Conservation (phyloP, 176 grass and related monocot genomes). For the Oryza punctata region DNA sequence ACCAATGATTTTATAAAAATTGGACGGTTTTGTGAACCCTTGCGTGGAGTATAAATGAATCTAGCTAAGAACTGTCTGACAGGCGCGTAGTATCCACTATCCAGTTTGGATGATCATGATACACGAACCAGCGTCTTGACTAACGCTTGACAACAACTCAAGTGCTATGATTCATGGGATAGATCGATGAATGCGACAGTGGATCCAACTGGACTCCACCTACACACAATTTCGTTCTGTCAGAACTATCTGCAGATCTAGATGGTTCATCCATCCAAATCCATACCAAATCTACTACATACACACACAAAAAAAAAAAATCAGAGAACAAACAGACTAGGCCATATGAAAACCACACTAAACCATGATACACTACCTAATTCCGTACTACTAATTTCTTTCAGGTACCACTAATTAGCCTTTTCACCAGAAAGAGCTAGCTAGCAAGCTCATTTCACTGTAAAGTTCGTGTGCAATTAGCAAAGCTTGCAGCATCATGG, state of each 20-base stretch:
- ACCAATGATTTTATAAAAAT: no score
- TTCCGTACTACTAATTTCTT: neutral
- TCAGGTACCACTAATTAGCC: neutral
- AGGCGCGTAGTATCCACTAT: neutral
- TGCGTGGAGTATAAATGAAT: no score
- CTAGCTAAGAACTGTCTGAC: no score
- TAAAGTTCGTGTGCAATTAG: neutral
- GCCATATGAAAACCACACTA: neutral
- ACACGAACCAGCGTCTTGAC: neutral
- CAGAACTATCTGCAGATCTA: neutral
- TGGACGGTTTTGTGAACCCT: no score
- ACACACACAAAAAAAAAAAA: neutral
- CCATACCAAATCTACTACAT: neutral
- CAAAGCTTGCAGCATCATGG: neutral
- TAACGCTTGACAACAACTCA: neutral
- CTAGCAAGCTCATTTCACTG: neutral
- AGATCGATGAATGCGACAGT: neutral
- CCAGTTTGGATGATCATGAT: neutral
- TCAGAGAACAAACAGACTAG: neutral
- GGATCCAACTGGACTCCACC: neutral
- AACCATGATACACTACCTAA: neutral
- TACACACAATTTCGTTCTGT: neutral
- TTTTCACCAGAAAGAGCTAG: conserved; percentile 13
- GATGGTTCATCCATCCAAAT: neutral
- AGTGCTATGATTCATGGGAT: neutral